Base-by-base conservation (phyloP, 192 early-diverging fungal species). In the Umbelopsis vinacea region DNA sequence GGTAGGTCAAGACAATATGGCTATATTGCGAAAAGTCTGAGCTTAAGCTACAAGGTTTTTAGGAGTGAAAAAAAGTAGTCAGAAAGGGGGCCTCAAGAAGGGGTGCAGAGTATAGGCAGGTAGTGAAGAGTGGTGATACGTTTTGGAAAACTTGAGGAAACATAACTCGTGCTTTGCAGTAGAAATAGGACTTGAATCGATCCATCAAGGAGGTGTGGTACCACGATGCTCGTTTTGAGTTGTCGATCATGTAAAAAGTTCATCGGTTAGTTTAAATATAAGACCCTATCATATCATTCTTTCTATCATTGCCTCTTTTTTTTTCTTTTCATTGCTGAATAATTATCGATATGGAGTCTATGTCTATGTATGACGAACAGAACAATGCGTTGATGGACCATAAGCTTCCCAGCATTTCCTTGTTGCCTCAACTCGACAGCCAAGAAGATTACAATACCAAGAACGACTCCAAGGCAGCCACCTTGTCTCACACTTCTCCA, bases 351-450 rank as follows among this genome's bases (percentile, higher is more conserved):
- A 70, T 70, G 60, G 69, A 52, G 15, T 70, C 69, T 24, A 48
- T 70, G 47, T 71, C 74, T 7, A 75, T 37, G 17, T 75, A 75
- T 70, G 74, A 75, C 21, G 47, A 68, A 14, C 46, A 67, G 14
- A 74, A 67, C 23, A 67, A 67, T 22, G 70, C 70, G 10, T 71
- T 46, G 35, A 76, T 66, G 43, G 66, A 52, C 24, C 71, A 78
- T 29, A 78, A 74, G 54, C 69, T 78, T 53, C 76, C 76, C 48
- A 73, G 76, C 37, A 78, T 78, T 46, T 53, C 72, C 17, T 63
- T 70, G 68, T 66, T 78, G 21, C 66, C 71, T 33, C 68, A 74
- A 40, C 26, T 72, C 9, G 71, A 68, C 9, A 68, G 40, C 46
- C 45, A 68, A 47, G 67, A 46, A n/a, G 43, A 24, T 5, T 48